Base-by-base conservation (phyloP, 306 rosid genomes). In the Spatholobus suberectus region DNA sequence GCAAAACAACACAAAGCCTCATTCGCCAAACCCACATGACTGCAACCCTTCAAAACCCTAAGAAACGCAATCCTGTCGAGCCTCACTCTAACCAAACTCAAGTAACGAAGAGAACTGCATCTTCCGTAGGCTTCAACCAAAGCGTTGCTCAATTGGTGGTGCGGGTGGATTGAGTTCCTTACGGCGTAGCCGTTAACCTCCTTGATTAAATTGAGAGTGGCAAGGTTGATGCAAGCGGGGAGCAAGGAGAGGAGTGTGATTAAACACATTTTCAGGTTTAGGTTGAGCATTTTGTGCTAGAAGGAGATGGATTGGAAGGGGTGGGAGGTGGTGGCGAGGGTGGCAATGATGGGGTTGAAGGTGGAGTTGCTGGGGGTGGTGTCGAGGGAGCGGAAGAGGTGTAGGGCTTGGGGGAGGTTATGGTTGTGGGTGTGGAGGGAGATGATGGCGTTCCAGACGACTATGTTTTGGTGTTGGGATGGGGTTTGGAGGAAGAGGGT, bases 61-160 rank as follows among this genome's bases (percentile, higher is more conserved):
- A 94, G 92, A 70, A 94, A 92, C 15, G 95, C 84, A 41, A 94
- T 87, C 29, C 86, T 90, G 54, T 94, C 97, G 1, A 95, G 98
- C 86, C 24, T 65, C 20, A 92, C 90, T 47, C n/a, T n/a, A n/a
- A n/a, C n/a, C 43, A 51, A 70, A 1, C 52, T 83, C 0, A 91
- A 88, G 82, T 86, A 47, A 24, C 2, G 5, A 6, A 92, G 87
- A 75, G 90, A 90, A 12, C 98, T 95, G 2, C 92, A 92, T 62
- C 91, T 84, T 2, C 97, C 95, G n/a, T 92, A 94, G 0, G 94
- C 95, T 77, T 94, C 98, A 3, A 90, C 91, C 2, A 94, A 77
- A 27, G 89, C 90, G 69, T 93, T 90, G 61, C 97, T 70, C 76
- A 94, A 49, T 17, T 92, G 98, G 13, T 83, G 86, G 78, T 87